phyloP scores from a whole-genome alignment of 2,329 filamentous ascomycete genomes.

The Pseudogymnoascus sp. region DNA sequence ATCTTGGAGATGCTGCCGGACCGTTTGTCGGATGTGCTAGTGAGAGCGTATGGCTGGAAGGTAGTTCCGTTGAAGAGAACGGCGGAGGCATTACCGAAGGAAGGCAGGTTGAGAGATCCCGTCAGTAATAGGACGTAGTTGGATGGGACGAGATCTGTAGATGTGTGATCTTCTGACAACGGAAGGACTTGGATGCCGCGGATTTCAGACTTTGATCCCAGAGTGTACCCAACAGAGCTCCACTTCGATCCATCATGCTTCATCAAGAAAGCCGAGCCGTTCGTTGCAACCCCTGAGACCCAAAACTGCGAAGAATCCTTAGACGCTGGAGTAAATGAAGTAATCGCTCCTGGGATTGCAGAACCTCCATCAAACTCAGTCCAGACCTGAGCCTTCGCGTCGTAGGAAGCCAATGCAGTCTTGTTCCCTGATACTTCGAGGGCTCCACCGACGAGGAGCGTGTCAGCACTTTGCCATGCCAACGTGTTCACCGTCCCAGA shows the following conservation, averaged over 20 bases:
- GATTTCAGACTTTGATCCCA: constrained; percentile 60
- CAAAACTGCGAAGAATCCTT: constrained; percentile 66
- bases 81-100: constrained; percentile 74
- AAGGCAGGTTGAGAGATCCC: constrained; percentile 68
- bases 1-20: constrained; percentile 70
- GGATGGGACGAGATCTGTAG: constrained; percentile 53
- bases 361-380: constrained; percentile 50
- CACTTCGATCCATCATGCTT: constrained; percentile 71
- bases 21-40: constrained; percentile 54
- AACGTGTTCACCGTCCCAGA: constrained; percentile 62
- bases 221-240: constrained; percentile 52
- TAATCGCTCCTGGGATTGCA: constrained; percentile 70
- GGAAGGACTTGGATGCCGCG: constrained; percentile 75
- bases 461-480: constrained; percentile 64
- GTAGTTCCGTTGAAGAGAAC: constrained; percentile 78
- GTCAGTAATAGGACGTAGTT: constrained; percentile 71
- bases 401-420: constrained; percentile 64
- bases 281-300: constrained; percentile 63
- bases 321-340: constrained; percentile 65
- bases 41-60: constrained; percentile 72
- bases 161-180: constrained; percentile 57
- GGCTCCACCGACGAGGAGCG: constrained; percentile 69
- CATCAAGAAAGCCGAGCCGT: constrained; percentile 67
- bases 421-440: constrained; percentile 56
- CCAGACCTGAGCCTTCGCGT: constrained; percentile 60